These are phyloP conservation scores for Dactylellina sp. DNA, from an alignment of 2,329 filamentous ascomycete species.

Conservation along the genomic window DNA sequence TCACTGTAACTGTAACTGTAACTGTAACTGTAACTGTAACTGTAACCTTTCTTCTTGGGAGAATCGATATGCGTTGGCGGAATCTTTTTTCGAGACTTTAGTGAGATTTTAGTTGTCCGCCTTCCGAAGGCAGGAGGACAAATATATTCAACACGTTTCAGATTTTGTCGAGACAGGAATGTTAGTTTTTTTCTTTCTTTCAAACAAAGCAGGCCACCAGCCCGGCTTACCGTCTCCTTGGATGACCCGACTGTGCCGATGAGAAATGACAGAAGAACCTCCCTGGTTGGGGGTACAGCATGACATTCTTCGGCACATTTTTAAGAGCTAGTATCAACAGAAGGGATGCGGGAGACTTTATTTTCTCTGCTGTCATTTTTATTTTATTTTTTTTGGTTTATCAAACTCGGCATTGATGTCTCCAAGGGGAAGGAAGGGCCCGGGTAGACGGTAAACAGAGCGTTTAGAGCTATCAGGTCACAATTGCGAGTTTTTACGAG, in stretches of 20 bases:
- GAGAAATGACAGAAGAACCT: background rate
- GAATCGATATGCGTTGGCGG: background rate
- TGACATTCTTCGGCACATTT: conserved; percentile 28
- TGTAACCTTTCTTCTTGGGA: too few relatives aligned
- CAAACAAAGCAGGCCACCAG: background rate
- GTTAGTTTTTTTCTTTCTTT: conserved; percentile 3
- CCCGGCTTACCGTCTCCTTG: background rate
- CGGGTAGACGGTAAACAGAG: conserved; percentile 20
- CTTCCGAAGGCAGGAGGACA: conserved; percentile 44
- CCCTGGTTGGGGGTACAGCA: background rate
- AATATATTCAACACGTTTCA: conserved; percentile 37
- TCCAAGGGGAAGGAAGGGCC: conserved; percentile 32
- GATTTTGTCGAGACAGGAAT: conserved; percentile 39
- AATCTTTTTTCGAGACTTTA: background rate
- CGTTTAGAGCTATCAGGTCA: background rate
- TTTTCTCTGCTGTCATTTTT: background rate
- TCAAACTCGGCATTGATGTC: conserved; percentile 1
- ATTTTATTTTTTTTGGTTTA: background rate
- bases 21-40: too few relatives aligned
- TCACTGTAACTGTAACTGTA: too few relatives aligned
- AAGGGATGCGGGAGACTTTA: background rate
- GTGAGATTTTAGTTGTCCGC: conserved; percentile 15
- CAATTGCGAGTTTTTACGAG: conserved; percentile 3
- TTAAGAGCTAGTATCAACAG: too few relatives aligned
- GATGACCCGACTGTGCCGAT: background rate